phyloP scores from a whole-genome alignment of 768 basidiomycete genomes.

The Trametes cinnabarina region DNA sequence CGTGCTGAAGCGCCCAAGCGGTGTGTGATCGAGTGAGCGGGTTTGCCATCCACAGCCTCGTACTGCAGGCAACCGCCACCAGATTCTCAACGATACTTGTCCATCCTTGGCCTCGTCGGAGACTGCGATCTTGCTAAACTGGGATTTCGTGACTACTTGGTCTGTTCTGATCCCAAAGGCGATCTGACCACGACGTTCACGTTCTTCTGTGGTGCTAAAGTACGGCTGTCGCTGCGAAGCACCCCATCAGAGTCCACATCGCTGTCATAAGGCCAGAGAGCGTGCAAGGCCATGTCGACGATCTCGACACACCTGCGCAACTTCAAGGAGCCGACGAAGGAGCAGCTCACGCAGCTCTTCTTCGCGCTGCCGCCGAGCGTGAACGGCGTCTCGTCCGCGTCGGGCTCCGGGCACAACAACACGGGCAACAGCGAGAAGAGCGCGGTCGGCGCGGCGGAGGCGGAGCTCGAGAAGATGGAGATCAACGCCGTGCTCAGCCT shows the following conservation, averaged over 20 bases:
- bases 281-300: slow-evolving; percentile 54
- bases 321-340: slow-evolving; percentile 91
- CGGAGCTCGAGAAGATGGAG: slow-evolving; percentile 70
- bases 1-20: not conserved
- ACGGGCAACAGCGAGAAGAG: slow-evolving; percentile 19
- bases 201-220: too few relatives aligned
- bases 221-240: not conserved
- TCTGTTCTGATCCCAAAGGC: not conserved
- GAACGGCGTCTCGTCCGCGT: slow-evolving; percentile 12
- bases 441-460: slow-evolving; percentile 24
- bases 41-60: slow-evolving; percentile 4
- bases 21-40: slow-evolving; percentile 3
- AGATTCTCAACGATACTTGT: not conserved
- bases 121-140: not conserved
- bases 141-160: not conserved
- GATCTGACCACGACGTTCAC: not conserved
- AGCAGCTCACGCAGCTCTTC: slow-evolving; percentile 80
- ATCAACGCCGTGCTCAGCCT: slow-evolving; percentile 88
- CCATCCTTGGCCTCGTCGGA: too few relatives aligned
- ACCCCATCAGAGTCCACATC: too few relatives aligned
- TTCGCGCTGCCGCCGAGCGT: slow-evolving; percentile 71
- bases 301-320: slow-evolving; percentile 86
- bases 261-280: not conserved
- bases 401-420: not conserved
- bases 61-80: slow-evolving; percentile 2